These are phyloP conservation scores for Podila minutissima DNA, from an alignment of 192 early-diverging fungal genomes.

Conservation along the genomic window DNA sequence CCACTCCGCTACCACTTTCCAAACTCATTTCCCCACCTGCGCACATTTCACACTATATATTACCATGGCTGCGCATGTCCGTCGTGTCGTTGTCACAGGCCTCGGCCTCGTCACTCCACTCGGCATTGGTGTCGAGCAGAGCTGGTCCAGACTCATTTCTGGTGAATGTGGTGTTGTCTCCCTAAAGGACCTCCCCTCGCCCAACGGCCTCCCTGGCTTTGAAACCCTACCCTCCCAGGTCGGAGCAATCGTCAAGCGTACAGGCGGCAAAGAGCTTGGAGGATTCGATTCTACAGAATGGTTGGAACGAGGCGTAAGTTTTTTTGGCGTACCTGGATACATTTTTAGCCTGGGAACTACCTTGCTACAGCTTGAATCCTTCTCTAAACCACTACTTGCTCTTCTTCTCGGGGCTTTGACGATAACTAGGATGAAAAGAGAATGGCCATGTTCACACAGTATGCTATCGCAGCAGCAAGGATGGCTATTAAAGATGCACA, in stretches of 20 bases:
- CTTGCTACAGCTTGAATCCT: not conserved
- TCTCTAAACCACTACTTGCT: not conserved
- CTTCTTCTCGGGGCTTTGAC: not conserved
- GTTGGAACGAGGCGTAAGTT: conserved; percentile 74
- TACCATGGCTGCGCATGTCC: conserved; percentile 33
- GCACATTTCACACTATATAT: no score
- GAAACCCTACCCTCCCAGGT: conserved; percentile 79
- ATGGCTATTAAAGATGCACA: conserved; percentile 88
- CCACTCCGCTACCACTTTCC: not conserved
- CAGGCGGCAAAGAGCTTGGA: conserved; percentile 59
- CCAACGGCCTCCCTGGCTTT: conserved; percentile 53
- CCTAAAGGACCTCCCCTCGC: conserved; percentile 52
- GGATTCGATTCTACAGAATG: conserved; percentile 78
- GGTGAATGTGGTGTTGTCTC: conserved; percentile 83
- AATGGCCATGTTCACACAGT: conserved; percentile 89
- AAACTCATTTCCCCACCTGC: not conserved
- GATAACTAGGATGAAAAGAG: conserved; percentile 72
- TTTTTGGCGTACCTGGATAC: not conserved
- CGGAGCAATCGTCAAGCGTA: conserved; percentile 72
- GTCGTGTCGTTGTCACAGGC: conserved; percentile 95
- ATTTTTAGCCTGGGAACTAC: not conserved
- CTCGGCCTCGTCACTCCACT: conserved; percentile 93
- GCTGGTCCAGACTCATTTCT: conserved; percentile 79
- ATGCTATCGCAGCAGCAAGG: conserved; percentile 81
- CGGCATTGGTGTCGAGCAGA: conserved; percentile 73